Conservation (phyloP, 2,329 filamentous ascomycete genomes). For the Elsinoe australis region DNA sequence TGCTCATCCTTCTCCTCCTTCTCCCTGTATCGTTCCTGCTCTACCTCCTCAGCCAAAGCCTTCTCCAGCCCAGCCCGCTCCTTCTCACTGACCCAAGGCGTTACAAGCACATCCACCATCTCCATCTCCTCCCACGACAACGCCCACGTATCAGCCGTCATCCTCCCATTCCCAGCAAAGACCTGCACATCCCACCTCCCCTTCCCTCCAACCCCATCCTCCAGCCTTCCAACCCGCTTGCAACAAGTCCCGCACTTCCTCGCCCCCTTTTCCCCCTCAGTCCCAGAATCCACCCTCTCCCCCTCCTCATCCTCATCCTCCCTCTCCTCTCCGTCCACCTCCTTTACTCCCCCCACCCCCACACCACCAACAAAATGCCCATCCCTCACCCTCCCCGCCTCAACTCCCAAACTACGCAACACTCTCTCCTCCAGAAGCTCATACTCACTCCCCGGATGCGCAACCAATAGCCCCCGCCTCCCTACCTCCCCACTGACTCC, state of each 20-base stretch:
- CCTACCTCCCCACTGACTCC: conserved; percentile 66
- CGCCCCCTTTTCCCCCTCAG: conserved; percentile 23
- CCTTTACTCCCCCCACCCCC: no score
- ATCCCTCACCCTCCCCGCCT: conserved; percentile 62
- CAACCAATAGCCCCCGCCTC: conserved; percentile 64
- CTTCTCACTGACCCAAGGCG: conserved; percentile 58
- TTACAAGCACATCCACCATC: conserved; percentile 88
- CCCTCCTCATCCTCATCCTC: conserved; percentile 27
- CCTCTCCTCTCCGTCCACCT: conserved; percentile 24
- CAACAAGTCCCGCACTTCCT: conserved; percentile 30
- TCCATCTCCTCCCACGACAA: conserved; percentile 98
- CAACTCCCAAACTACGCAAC: conserved; percentile 65
- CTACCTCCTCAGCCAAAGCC: conserved; percentile 48
- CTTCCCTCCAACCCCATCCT: conserved; percentile 33
- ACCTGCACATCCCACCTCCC: conserved; percentile 73
- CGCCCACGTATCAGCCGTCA: conserved; percentile 84
- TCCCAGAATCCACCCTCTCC: conserved; percentile 28
- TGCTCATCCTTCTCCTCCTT: conserved; percentile 26
- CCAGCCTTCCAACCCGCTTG: conserved; percentile 31
- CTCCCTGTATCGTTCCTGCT: conserved; percentile 37
- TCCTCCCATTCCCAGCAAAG: conserved; percentile 89
- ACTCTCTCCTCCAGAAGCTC: conserved; percentile 71
- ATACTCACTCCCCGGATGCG: conserved; percentile 73
- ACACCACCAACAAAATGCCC: conserved; percentile 52
- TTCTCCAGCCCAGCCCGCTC: no score